These are phyloP conservation scores for Camellia lanceoleosa DNA, from an alignment of 148 eudicot species.

Conservation along the genomic window DNA sequence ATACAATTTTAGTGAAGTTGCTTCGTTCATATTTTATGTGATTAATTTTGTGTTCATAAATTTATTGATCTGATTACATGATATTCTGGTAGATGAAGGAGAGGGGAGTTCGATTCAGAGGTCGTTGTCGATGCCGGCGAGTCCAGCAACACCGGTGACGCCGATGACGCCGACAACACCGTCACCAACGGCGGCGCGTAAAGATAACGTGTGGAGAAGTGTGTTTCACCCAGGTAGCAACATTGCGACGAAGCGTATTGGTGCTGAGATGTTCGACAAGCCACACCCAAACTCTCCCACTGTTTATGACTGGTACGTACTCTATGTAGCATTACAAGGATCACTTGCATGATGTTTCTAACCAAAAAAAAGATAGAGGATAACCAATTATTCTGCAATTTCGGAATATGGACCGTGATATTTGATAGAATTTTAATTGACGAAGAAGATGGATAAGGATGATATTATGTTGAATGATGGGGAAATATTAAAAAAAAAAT, in stretches of 20 bases:
- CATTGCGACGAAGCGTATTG: constrained; percentile 51
- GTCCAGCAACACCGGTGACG: constrained; percentile 40
- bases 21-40: too few relatives aligned
- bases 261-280: constrained; percentile 61
- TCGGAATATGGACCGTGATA: too few relatives aligned
- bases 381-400: too few relatives aligned
- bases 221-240: constrained; percentile 86
- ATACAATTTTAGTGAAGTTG: too few relatives aligned
- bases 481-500: too few relatives aligned
- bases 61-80: not conserved
- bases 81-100: constrained; percentile 7
- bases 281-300: constrained; percentile 65
- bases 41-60: too few relatives aligned
- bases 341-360: too few relatives aligned
- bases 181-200: constrained; percentile 36
- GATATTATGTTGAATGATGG: too few relatives aligned
- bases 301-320: constrained; percentile 81
- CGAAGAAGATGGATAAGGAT: too few relatives aligned
- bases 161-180: constrained; percentile 60
- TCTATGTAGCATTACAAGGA: too few relatives aligned
- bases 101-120: constrained; percentile 39
- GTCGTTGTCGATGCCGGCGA: constrained; percentile 51
- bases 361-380: too few relatives aligned
- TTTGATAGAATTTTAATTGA: too few relatives aligned
- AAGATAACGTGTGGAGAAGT: constrained; percentile 86